Base-by-base conservation (phyloP, 129 eudicot genomes). In the Chrysanthemum lavandulifolium region DNA sequence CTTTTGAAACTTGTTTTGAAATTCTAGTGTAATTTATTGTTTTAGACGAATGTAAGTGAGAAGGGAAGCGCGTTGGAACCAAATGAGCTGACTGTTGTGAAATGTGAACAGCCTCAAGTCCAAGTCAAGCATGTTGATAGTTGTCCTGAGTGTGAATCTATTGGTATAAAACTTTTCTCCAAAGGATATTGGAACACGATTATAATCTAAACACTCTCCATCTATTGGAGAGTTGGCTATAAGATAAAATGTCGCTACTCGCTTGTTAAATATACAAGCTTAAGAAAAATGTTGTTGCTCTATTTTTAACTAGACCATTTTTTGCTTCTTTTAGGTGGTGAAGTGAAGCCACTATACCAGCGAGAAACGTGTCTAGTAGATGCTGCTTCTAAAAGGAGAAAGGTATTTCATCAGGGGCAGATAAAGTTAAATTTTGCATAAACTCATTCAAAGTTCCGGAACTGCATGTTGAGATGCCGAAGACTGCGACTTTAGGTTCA, bases 361-460 rank as follows among this genome's bases (percentile, higher is more conserved):
- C 82, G 79, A 79, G 77, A 59, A 54, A 88, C 85, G 71, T 79
- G 50, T n/a, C 51, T 15, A 64, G 40, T 64, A 2, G 21, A 33
- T 8, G 47, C 77, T 45, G 83, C 87, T 15, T 70, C 81, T 70
- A 92, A 89, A 77, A 83, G 82, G 78, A 83, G 95, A 81, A 87
- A 82, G 72, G 61, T 89, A 50, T 76, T 61, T 71, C 82, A 85
- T 68, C 73, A 51, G 33, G 33, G 33, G 33, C 4, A 29, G 25
- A 23, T 23, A 23, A 1, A 92, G 98, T 92, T 83, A 85, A 84
- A 76, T 80, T 92, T 27, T 78, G 88, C 83, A 87, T 92, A n/a
- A 89, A 89, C 69, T 89, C 98, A 33, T 87, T 92, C 71, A 82
- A 76, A 81, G 92, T 92, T 71, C 98, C 95, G 0, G 98, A 87